Base-by-base conservation (phyloP, 441 rosid genomes). In the Metrosideros polymorpha region DNA sequence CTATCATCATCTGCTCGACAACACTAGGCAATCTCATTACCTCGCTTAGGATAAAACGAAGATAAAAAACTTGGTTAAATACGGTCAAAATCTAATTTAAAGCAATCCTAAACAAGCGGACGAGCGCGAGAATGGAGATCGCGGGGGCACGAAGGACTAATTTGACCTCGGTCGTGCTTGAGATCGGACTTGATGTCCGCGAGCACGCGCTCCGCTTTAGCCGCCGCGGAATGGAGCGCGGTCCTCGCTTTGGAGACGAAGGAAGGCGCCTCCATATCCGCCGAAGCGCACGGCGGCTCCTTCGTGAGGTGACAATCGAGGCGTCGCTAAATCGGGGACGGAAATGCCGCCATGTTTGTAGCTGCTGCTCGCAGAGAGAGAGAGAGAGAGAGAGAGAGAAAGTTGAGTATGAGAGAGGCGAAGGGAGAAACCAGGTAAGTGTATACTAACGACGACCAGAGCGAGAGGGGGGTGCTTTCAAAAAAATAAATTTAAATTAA, bases 201-300 rank as follows among this genome's bases (percentile, higher is more conserved):
- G 91, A 98, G 89, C 84, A 95, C 98, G 61, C 96, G 99, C 93
- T 98, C 99, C 91, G 99, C 99, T 93, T 95, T 96, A 85, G 97
- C 98, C 43, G 99, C 98, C 63, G 98, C 99, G 82, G 99, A 95
- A 92, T 96, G 94, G 91, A 98, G 90, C 91, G 98, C 99, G 49
- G 94, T 93, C 94, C 96, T 93, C 79, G 98, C 99, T 92, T 95
- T 94, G 87, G 98, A 92, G 77, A 94, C 99, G 87, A 98, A 96
- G 25, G 97, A 94, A 59, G 92, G 94, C 85, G 94, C 88, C 89
- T 92, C 96, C 96, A 95, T 92, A 61, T 85, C 90, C 89, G 85
- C n/a, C n/a, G n/a, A n/a, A n/a, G n/a, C 82, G 77, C 56, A 92
- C 91, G 89, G 85, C 88, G 88, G 84, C 88, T 87, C 59, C 12